Evolutionary conservation across 805 yeast species (phyloP).

Genomic region (Metschnikowia lachancei): DNA sequence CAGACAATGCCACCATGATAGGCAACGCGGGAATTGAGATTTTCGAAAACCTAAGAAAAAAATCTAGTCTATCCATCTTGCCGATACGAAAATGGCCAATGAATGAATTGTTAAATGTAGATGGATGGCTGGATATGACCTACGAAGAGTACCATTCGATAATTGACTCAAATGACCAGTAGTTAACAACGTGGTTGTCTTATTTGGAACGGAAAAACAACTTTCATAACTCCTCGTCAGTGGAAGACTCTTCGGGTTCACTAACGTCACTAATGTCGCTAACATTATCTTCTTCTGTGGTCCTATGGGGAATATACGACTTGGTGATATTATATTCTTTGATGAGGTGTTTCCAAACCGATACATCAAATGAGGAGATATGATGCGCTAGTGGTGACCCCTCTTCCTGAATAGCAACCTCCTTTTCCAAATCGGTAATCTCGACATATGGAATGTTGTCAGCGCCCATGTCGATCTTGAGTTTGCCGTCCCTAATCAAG

Average conservation of each 20-base stretch:
- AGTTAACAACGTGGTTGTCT: not conserved
- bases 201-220: no score
- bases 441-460: conserved; percentile 46
- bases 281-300: conserved; percentile 13
- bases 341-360: conserved; percentile 61
- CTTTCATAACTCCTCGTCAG: not conserved
- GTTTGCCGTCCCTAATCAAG: conserved; percentile 67
- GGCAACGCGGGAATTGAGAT: conserved; percentile 96
- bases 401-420: conserved; percentile 16
- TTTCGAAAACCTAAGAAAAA: conserved; percentile 50
- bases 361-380: conserved; percentile 67
- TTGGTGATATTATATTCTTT: conserved; percentile 53
- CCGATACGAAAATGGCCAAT: conserved; percentile 87
- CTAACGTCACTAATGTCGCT: not conserved
- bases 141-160: conserved; percentile 11
- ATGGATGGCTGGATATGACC: conserved; percentile 47
- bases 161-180: conserved; percentile 1
- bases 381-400: conserved; percentile 44
- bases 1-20: conserved; percentile 96
- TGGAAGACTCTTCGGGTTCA: not conserved
- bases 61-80: conserved; percentile 52
- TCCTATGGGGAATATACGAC: conserved; percentile 49
- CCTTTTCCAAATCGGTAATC: conserved; percentile 19
- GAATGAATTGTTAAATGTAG: conserved; percentile 44
- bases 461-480: conserved; percentile 50